Conservation (phyloP, 768 basidiomycete species). For the Podaxis rugospora region DNA sequence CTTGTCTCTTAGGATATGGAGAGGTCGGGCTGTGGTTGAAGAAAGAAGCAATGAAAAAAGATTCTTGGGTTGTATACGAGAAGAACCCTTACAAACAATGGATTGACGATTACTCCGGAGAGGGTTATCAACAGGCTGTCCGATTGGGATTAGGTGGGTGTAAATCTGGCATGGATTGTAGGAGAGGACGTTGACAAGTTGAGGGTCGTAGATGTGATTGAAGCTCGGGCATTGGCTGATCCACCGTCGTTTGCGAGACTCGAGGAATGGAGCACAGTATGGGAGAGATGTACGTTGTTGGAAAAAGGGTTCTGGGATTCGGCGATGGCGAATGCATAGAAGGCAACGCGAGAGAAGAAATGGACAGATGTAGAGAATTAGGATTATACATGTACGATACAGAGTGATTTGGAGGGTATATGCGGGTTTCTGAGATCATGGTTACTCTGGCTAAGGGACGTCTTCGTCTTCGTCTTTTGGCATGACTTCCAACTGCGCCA, state of each 20-base stretch:
- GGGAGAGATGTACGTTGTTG: conserved; percentile 70
- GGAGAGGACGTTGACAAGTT: neutral
- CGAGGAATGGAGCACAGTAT: conserved; percentile 64
- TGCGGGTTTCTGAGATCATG: neutral
- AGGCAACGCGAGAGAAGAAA: neutral
- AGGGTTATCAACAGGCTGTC: conserved; percentile 69
- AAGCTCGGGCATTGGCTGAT: conserved; percentile 52
- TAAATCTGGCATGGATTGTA: neutral
- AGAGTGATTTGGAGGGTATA: neutral
- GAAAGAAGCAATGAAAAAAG: conserved; percentile 41
- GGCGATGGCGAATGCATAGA: conserved; percentile 31
- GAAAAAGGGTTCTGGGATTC: conserved; percentile 89
- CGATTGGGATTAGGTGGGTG: conserved; percentile 64
- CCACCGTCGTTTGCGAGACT: conserved; percentile 60
- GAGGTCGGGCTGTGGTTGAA: conserved; percentile 86
- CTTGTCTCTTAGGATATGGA: conserved; percentile 89
- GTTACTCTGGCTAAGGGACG: neutral
- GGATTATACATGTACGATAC: conserved; percentile 8
- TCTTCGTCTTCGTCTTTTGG: conserved; percentile 5
- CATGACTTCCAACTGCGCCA: conserved; percentile 2
- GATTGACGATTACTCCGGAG: conserved; percentile 79
- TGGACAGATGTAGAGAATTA: neutral
- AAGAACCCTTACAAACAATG: conserved; percentile 73
- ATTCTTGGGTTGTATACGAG: conserved; percentile 53
- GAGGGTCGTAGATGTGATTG: conserved; percentile 61